Conservation (phyloP, 164 flowering plant genomes). For the Aristolochia fimbriata region DNA sequence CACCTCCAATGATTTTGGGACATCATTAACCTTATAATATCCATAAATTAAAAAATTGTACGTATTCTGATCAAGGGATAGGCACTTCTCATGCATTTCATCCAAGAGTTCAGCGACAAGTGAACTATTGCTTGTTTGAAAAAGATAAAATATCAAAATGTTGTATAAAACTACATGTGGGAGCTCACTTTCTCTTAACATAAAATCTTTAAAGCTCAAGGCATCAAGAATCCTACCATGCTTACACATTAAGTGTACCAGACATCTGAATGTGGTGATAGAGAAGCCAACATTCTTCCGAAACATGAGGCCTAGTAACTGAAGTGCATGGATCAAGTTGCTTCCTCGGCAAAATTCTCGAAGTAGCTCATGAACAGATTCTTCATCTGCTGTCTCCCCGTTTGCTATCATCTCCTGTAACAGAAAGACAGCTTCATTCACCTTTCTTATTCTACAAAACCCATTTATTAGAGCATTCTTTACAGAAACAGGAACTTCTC, state of each 20-base stretch:
- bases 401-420: conserved; percentile 30
- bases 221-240: conserved; percentile 28
- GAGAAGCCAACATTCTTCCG: conserved; percentile 37
- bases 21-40: conserved; percentile 27
- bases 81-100: conserved; percentile 32
- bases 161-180: conserved; percentile 29
- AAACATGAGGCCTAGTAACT: conserved; percentile 46
- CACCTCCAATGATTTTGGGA: conserved; percentile 31
- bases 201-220: conserved; percentile 37
- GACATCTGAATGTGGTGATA: conserved; percentile 35
- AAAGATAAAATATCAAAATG: conserved; percentile 50
- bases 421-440: conserved; percentile 28
- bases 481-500: conserved; percentile 12
- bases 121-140: conserved; percentile 19
- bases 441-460: conserved; percentile 29
- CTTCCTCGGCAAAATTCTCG: conserved; percentile 30
- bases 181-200: conserved; percentile 24
- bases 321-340: conserved; percentile 26
- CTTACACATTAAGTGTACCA: conserved; percentile 36
- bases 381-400: conserved; percentile 28
- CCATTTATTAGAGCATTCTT: conserved; percentile 32
- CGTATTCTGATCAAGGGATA: conserved; percentile 40
- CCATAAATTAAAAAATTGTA: conserved; percentile 66
- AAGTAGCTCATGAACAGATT: conserved; percentile 31
- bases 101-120: conserved; percentile 24